phyloP scores from a whole-genome alignment of 352 stramenopile genomes.

The Phytophthora tentaculata region DNA sequence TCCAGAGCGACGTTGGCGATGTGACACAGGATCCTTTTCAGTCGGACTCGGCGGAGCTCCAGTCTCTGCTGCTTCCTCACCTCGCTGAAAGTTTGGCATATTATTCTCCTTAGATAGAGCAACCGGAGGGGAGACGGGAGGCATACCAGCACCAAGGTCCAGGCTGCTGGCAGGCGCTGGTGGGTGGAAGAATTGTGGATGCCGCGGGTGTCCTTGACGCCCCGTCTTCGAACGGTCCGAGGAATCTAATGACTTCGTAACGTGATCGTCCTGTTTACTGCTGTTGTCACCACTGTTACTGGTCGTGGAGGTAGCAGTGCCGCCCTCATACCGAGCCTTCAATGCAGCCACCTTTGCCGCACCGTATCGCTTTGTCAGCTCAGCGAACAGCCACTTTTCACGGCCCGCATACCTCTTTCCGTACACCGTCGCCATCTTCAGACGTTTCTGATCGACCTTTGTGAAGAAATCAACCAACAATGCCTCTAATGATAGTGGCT shows the following conservation, averaged over 20 bases:
- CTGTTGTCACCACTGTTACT: slow-evolving; percentile 1
- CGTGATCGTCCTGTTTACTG: slow-evolving; percentile 3
- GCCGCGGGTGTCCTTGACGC: slow-evolving; percentile 33
- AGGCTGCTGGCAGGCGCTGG: slow-evolving; percentile 21
- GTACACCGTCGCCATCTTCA: slow-evolving; percentile 74
- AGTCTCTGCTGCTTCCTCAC: slow-evolving; percentile 9
- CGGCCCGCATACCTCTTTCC: slow-evolving; percentile 64
- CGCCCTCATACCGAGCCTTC: slow-evolving; percentile 37
- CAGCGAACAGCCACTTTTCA: slow-evolving; percentile 70
- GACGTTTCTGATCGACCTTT: slow-evolving; percentile 61
- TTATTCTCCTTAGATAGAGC: slow-evolving; percentile 7
- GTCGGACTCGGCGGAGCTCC: background rate
- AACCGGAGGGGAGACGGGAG: slow-evolving; percentile 7
- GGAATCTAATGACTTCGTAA: slow-evolving; percentile 6
- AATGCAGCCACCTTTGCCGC: slow-evolving; percentile 50
- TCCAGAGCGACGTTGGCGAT: slow-evolving; percentile 1
- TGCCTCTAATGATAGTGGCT: slow-evolving; percentile 47
- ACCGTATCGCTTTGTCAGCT: slow-evolving; percentile 72
- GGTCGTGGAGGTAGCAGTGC: slow-evolving; percentile 4
- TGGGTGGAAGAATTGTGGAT: slow-evolving; percentile 42
- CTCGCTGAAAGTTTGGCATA: background rate
- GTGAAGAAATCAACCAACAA: slow-evolving; percentile 73
- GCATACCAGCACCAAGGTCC: slow-evolving; percentile 10
- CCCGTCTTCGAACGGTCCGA: slow-evolving; percentile 16
- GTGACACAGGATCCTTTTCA: slow-evolving; percentile 1